A percentile compares a stretch with the other conserved stretches of the same genome.
Evolutionary conservation across 345 rosid species (phyloP).

Genomic region (Heritiera fomes): DNA sequence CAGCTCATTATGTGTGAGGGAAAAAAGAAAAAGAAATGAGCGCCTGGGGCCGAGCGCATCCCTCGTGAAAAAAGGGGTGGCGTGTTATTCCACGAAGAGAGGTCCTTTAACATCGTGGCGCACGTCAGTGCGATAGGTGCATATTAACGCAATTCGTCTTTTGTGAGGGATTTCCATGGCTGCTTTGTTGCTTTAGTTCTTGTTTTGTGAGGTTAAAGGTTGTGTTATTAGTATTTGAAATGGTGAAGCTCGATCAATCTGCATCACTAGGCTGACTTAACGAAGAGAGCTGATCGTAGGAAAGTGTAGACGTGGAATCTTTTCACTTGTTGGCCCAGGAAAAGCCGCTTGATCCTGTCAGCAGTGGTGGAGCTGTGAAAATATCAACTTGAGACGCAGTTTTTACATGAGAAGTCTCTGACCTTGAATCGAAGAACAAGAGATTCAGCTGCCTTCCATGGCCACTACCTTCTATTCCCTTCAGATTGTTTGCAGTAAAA

Average conservation of each 20-base stretch:
- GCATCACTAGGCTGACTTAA: slow-evolving; percentile 18
- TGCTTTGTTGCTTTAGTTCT: slow-evolving; percentile 44
- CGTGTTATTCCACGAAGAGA: slow-evolving; percentile 62
- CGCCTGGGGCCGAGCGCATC: slow-evolving; percentile 63
- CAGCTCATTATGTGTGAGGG: background rate
- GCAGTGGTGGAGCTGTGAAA: slow-evolving; percentile 41
- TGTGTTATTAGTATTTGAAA: slow-evolving; percentile 25
- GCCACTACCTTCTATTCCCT: slow-evolving; percentile 20
- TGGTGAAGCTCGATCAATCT: slow-evolving; percentile 43
- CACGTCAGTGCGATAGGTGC: slow-evolving; percentile 51
- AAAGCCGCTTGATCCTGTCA: slow-evolving; percentile 51
- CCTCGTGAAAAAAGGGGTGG: slow-evolving; percentile 46
- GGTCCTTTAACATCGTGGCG: slow-evolving; percentile 49
- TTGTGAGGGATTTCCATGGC: slow-evolving; percentile 36
- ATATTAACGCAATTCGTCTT: slow-evolving; percentile 23
- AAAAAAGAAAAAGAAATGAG: background rate
- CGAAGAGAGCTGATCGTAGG: slow-evolving; percentile 36
- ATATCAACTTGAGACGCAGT: slow-evolving; percentile 38
- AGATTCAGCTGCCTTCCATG: slow-evolving; percentile 25
- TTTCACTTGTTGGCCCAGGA: slow-evolving; percentile 56
- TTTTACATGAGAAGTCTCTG: slow-evolving; percentile 34
- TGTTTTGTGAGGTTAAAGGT: slow-evolving; percentile 31
- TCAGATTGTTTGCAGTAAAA: background rate
- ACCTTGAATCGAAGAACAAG: slow-evolving; percentile 30
- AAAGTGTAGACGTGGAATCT: slow-evolving; percentile 49